Evolutionary conservation across 148 eudicot genomes (phyloP).

Genomic region (Heliosperma pusillum): DNA sequence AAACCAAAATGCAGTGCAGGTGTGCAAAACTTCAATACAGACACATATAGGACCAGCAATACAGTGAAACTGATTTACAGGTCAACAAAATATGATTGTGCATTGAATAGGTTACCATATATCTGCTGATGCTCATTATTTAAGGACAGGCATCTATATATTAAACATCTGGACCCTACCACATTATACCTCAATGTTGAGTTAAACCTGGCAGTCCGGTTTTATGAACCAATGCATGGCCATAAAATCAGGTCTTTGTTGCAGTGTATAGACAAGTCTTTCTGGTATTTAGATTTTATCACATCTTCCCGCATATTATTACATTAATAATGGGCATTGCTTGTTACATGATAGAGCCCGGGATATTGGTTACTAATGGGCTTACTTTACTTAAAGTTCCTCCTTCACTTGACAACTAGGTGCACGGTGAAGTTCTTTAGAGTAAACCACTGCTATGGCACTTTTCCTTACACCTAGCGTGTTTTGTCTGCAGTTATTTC

Average conservation of each 20-base stretch:
- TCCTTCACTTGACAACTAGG: not conserved
- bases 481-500: not conserved
- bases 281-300: not conserved
- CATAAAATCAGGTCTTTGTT: not conserved
- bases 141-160: too few relatives aligned
- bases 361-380: not conserved
- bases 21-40: not conserved
- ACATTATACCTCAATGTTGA: too few relatives aligned
- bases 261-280: not conserved
- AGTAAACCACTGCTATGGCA: not conserved
- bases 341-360: not conserved
- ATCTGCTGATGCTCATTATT: too few relatives aligned
- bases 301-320: not conserved
- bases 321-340: not conserved
- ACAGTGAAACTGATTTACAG: too few relatives aligned
- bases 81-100: too few relatives aligned
- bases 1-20: not conserved
- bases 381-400: not conserved
- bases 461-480: not conserved
- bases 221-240: not conserved
- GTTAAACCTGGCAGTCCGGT: not conserved
- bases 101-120: too few relatives aligned
- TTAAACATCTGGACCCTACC: too few relatives aligned
- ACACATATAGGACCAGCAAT: too few relatives aligned
- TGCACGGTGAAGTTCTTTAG: not conserved